A percentile compares a stretch with the other conserved stretches of the same genome.
These are phyloP conservation scores for Mycena venus DNA, from an alignment of 768 basidiomycete species.

Conservation along the genomic window DNA sequence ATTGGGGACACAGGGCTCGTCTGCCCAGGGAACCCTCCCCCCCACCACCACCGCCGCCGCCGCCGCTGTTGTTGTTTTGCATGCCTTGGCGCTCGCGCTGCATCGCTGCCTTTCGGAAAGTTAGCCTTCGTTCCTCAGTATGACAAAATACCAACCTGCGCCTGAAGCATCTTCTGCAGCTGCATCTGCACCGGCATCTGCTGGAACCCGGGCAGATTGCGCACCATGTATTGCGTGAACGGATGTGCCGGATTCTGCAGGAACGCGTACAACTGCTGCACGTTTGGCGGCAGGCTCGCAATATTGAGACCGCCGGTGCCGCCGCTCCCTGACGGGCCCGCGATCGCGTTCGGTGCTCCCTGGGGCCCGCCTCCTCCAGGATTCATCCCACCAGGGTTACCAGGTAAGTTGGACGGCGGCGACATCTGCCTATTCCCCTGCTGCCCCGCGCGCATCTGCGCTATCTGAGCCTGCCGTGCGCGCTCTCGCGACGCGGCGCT, in stretches of 20 bases:
- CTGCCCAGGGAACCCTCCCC: slow-evolving; percentile 34
- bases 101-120: slow-evolving; percentile 31
- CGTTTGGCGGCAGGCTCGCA: slow-evolving; percentile 42
- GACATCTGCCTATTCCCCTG: slow-evolving; percentile 57
- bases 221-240: slow-evolving; percentile 67
- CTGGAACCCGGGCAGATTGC: slow-evolving; percentile 67
- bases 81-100: slow-evolving; percentile 42
- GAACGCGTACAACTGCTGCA: slow-evolving; percentile 61
- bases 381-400: slow-evolving; percentile 6
- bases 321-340: slow-evolving; percentile 34
- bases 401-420: slow-evolving; percentile 48
- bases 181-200: slow-evolving; percentile 65
- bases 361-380: not conserved
- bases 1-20: slow-evolving; percentile 41
- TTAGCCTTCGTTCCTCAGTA: not conserved
- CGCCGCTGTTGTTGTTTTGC: slow-evolving; percentile 31
- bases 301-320: slow-evolving; percentile 2
- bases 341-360: slow-evolving; percentile 34
- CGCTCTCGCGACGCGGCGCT: slow-evolving; percentile 44
- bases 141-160: slow-evolving; percentile 56
- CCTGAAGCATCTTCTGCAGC: slow-evolving; percentile 67
- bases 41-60: slow-evolving; percentile 21
- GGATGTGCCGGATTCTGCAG: slow-evolving; percentile 70
- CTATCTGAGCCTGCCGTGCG: slow-evolving; percentile 54
- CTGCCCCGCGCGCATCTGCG: slow-evolving; percentile 20